Evolutionary conservation across 2,329 filamentous ascomycete genomes (phyloP).

Genomic region (Grosmannia huntii): DNA sequence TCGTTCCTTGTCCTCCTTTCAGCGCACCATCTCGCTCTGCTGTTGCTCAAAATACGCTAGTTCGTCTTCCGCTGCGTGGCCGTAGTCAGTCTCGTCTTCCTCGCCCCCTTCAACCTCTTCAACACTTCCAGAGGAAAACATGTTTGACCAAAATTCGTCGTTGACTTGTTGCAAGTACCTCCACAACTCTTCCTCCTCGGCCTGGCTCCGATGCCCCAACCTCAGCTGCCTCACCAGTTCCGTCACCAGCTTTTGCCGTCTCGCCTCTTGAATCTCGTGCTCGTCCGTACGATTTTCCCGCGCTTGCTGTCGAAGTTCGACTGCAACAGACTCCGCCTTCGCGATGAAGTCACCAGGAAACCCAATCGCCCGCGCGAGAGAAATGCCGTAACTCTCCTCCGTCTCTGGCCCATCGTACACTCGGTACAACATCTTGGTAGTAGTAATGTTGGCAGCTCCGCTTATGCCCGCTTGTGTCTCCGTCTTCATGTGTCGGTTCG

Average conservation of each 20-base stretch:
- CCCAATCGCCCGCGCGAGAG: slow-evolving; percentile 61
- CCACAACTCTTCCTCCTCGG: slow-evolving; percentile 50
- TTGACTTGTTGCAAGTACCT: slow-evolving; percentile 56
- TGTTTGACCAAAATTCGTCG: slow-evolving; percentile 58
- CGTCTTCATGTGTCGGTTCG: slow-evolving; percentile 71
- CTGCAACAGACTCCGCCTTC: slow-evolving; percentile 53
- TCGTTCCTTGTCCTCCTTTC: neutral
- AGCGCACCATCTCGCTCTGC: neutral
- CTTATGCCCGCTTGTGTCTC: slow-evolving; percentile 33
- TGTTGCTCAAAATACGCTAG: neutral
- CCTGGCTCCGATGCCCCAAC: slow-evolving; percentile 36
- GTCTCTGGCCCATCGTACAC: slow-evolving; percentile 58
- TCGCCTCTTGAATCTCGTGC: slow-evolving; percentile 14
- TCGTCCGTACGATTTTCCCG: slow-evolving; percentile 28
- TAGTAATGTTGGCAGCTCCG: slow-evolving; percentile 29
- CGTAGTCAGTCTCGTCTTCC: neutral
- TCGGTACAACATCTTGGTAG: slow-evolving; percentile 81
- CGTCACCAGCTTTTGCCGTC: slow-evolving; percentile 63
- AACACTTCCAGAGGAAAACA: slow-evolving; percentile 41
- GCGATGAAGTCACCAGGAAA: slow-evolving; percentile 56
- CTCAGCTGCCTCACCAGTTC: slow-evolving; percentile 51
- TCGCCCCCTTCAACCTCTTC: neutral
- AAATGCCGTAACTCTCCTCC: slow-evolving; percentile 72
- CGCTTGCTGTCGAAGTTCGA: slow-evolving; percentile 46
- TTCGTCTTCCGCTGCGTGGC: neutral